phyloP scores from a whole-genome alignment of 2,329 filamentous ascomycete genomes.

The Zasmidium citrigriseum region DNA sequence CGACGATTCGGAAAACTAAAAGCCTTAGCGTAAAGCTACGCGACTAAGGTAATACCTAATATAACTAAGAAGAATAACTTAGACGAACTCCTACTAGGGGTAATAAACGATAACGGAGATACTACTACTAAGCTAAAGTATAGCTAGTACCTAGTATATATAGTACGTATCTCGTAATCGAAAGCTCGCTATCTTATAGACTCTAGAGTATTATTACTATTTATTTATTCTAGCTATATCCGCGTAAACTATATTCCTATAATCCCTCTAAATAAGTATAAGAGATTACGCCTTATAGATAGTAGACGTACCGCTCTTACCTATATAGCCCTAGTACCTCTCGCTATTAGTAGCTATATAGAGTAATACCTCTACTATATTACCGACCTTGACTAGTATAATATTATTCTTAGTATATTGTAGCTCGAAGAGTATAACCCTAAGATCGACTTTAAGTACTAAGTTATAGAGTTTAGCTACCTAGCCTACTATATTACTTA shows the following conservation, averaged over 20 bases:
- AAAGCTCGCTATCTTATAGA: neutral
- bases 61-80: neutral
- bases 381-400: neutral
- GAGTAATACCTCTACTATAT: neutral
- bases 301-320: neutral
- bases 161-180: neutral
- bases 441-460: neutral
- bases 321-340: neutral
- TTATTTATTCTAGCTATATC: neutral
- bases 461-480: neutral
- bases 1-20: neutral
- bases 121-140: neutral
- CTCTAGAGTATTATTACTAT: neutral
- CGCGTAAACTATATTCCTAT: neutral
- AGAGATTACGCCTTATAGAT: neutral
- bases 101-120: neutral
- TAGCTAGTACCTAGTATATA: neutral
- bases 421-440: neutral
- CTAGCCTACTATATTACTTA: neutral
- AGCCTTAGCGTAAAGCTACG: neutral
- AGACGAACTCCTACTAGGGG: neutral
- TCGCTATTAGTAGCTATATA: neutral
- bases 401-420: neutral
- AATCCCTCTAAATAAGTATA: neutral
- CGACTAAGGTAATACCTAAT: neutral